Conservation (phyloP, 306 rosid genomes). For the Cicer arietinum region DNA sequence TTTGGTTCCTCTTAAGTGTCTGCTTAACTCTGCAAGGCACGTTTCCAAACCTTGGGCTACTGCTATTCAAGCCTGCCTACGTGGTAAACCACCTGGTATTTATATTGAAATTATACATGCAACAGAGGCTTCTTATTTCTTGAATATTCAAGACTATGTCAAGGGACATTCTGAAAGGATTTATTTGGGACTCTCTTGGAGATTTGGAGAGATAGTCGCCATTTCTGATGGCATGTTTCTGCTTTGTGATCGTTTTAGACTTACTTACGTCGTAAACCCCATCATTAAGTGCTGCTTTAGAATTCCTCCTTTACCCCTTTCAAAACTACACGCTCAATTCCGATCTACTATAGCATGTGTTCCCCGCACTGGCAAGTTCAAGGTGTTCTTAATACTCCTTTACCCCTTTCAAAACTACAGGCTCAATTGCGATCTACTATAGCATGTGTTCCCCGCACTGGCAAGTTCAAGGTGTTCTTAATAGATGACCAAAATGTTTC, state of each 20-base stretch:
- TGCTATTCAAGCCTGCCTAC: not conserved
- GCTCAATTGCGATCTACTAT: not conserved
- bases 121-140: not conserved
- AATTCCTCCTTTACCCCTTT: not conserved
- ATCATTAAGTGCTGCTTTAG: not conserved
- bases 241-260: not conserved
- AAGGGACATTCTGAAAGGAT: not conserved
- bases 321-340: not conserved
- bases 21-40: not conserved
- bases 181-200: not conserved
- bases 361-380: not conserved
- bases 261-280: not conserved
- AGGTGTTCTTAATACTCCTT: not conserved
- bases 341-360: not conserved
- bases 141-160: not conserved
- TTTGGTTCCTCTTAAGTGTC: not conserved
- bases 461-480: not conserved
- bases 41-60: not conserved
- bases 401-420: not conserved
- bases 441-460: not conserved
- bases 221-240: not conserved
- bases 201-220: not conserved
- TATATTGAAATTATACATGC: not conserved
- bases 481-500: not conserved
- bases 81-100: not conserved